These are phyloP conservation scores for Rhazya stricta DNA, from an alignment of 257 asterid genomes.

Conservation along the genomic window DNA sequence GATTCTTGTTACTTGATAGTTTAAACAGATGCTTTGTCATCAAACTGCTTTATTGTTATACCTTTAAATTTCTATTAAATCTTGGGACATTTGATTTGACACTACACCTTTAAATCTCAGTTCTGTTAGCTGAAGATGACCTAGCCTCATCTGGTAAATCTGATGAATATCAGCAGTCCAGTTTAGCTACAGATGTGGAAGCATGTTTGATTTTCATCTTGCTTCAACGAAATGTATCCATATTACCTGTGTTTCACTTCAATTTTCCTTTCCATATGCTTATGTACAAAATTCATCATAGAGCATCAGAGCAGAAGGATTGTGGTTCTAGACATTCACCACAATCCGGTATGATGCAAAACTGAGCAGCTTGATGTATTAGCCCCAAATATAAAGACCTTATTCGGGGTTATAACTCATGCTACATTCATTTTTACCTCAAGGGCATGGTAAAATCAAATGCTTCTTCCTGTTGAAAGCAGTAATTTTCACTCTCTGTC, in stretches of 20 bases:
- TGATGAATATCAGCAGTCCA: neutral
- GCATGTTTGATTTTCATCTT: neutral
- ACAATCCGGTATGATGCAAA: slow-evolving; percentile 20
- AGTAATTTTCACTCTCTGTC: slow-evolving; percentile 29
- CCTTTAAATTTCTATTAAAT: neutral
- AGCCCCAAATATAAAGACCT: slow-evolving; percentile 23
- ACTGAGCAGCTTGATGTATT: slow-evolving; percentile 26
- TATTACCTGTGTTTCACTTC: neutral
- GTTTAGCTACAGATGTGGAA: neutral
- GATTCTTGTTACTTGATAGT: neutral
- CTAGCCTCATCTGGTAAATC: neutral
- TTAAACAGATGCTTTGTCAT: neutral
- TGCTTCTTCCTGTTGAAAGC: neutral
- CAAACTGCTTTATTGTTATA: neutral
- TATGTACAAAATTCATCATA: neutral
- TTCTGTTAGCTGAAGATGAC: neutral
- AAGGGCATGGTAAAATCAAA: slow-evolving; percentile 13
- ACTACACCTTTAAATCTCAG: neutral
- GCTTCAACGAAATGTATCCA: neutral
- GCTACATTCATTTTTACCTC: slow-evolving; percentile 37
- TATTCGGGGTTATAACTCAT: slow-evolving; percentile 35
- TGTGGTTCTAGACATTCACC: slow-evolving; percentile 18
- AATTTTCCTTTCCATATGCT: neutral
- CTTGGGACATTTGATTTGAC: neutral
- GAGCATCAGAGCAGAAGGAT: slow-evolving; percentile 18